Percentiles rank a stretch among this genome's conserved stretches.
Evolutionary conservation across 225 moss, liverwort and hornwort species (phyloP).

Genomic region (Pleurozium schreberi): DNA sequence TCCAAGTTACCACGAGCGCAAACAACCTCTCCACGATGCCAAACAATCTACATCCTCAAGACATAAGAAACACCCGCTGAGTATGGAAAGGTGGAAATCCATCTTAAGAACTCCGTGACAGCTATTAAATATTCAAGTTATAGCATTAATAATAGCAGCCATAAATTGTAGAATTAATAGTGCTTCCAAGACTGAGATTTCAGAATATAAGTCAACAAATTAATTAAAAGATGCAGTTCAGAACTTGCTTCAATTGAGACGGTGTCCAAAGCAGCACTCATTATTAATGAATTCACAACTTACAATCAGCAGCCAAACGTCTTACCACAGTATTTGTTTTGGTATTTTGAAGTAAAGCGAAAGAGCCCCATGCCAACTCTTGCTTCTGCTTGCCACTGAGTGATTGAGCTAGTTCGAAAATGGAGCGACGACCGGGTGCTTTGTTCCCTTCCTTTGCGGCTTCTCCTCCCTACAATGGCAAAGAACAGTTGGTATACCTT

Average conservation of each 20-base stretch:
- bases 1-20: conserved; percentile 44
- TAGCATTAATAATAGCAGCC: not conserved
- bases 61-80: not conserved
- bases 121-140: not conserved
- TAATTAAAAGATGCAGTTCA: not conserved
- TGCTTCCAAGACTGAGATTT: not conserved
- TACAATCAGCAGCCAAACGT: not conserved
- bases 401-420: conserved; percentile 24
- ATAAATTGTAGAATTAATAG: not conserved
- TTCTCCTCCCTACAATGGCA: conserved; percentile 20
- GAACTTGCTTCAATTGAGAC: not conserved
- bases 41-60: conserved; percentile 31
- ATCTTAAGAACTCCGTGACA: not conserved
- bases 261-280: not conserved
- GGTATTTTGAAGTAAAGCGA: conserved; percentile 46
- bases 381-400: conserved; percentile 39
- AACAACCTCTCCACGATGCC: conserved; percentile 35
- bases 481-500: not conserved
- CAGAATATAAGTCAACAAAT: not conserved
- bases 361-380: conserved; percentile 58
- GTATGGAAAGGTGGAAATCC: not conserved
- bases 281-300: not conserved
- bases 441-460: not conserved
- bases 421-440: conserved; percentile 14
- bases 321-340: conserved; percentile 38